Conservation (phyloP, 768 basidiomycete species). For the Rhodotorula sphaerocarpa region DNA sequence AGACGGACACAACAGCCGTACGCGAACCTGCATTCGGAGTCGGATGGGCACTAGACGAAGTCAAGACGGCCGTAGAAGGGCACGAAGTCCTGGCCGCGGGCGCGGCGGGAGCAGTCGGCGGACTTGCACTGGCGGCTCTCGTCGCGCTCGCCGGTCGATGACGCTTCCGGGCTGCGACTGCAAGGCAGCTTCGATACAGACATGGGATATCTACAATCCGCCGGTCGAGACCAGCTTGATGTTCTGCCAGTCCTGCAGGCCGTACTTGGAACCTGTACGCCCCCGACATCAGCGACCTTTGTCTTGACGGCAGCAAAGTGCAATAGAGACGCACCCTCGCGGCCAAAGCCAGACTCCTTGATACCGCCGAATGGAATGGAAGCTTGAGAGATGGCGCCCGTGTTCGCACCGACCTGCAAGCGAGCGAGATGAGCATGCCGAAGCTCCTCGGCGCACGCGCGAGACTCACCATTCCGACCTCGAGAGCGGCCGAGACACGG, state of each 20-base stretch:
- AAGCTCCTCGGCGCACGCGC: too few relatives aligned
- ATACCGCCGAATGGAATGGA: conserved; percentile 67
- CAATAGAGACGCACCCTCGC: conserved; percentile 10
- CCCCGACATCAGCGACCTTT: background rate
- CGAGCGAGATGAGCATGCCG: background rate
- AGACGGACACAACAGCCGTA: too few relatives aligned
- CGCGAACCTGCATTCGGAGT: too few relatives aligned
- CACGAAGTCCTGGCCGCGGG: conserved; percentile 13
- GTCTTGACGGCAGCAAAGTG: too few relatives aligned
- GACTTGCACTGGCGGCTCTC: conserved; percentile 1
- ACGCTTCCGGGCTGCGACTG: background rate
- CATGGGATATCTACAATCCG: background rate
- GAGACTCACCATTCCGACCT: conserved; percentile 50
- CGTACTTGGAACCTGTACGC: conserved; percentile 58
- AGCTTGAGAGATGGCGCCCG: conserved; percentile 67
- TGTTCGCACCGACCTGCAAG: conserved; percentile 41
- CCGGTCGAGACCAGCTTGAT: conserved; percentile 30
- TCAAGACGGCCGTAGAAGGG: background rate
- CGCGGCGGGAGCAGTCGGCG: conserved; percentile 7
- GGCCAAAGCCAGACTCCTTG: conserved; percentile 69
- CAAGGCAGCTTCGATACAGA: background rate
- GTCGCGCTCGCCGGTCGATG: background rate
- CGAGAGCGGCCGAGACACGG: conserved; percentile 87
- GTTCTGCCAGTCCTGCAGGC: conserved; percentile 64
- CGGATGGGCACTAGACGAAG: background rate